These are phyloP conservation scores for Iris pallida DNA, from an alignment of 116 monocot species.

Conservation along the genomic window DNA sequence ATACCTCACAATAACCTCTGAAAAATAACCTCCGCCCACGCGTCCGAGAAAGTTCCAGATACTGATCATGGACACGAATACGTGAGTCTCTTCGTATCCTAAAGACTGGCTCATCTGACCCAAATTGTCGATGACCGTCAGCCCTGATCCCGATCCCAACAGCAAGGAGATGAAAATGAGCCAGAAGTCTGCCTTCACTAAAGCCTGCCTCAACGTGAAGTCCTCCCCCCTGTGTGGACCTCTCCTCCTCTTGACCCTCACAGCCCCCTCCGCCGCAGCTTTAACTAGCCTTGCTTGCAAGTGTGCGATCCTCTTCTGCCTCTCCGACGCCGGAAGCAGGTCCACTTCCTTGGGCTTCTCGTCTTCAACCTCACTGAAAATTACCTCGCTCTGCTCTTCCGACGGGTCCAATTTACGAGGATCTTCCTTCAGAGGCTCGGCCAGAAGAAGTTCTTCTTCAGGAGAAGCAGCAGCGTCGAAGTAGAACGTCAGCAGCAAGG, in stretches of 20 bases:
- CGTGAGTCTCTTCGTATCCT: conserved; percentile 28
- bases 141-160: conserved; percentile 35
- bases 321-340: conserved; percentile 58
- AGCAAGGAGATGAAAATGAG: conserved; percentile 31
- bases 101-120: conserved; percentile 41
- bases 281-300: conserved; percentile 57
- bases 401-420: conserved; percentile 18
- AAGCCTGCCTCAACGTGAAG: conserved; percentile 39
- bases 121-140: conserved; percentile 43
- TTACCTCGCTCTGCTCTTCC: conserved; percentile 26
- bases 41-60: conserved; percentile 52
- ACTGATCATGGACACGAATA: conserved; percentile 43
- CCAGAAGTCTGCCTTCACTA: conserved; percentile 46
- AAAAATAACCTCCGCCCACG: conserved; percentile 35
- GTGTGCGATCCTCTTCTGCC: conserved; percentile 56
- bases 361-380: conserved; percentile 53
- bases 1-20: conserved; percentile 34
- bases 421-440: conserved; percentile 32
- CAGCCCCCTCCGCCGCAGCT: conserved; percentile 67
- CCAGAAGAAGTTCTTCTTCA: conserved; percentile 39
- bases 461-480: conserved; percentile 1
- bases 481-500: conserved; percentile 28
- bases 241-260: conserved; percentile 62
- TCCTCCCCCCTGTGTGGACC: conserved; percentile 27
- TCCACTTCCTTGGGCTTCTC: conserved; percentile 72